A percentile compares a stretch with the other conserved stretches of the same genome.
These are phyloP conservation scores for Pyronema domesticum DNA, from an alignment of 495 filamentous ascomycete species.

Conservation along the genomic window DNA sequence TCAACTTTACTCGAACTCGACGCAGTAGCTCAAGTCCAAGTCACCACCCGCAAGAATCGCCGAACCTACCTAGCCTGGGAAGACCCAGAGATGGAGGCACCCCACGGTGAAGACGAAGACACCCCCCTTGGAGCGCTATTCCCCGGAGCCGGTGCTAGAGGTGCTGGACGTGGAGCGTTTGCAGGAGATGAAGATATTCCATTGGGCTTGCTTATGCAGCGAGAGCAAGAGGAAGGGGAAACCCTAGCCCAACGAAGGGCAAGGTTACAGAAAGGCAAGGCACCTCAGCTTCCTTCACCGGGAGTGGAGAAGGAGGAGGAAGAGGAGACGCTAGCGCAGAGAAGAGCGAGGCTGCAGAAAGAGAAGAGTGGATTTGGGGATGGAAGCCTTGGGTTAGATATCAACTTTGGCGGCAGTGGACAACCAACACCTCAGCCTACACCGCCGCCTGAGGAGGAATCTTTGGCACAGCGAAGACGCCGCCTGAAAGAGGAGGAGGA, in stretches of 20 bases:
- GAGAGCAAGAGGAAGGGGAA: slow-evolving; percentile 79
- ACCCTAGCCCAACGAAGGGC: slow-evolving; percentile 65
- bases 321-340: slow-evolving; percentile 62
- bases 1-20: slow-evolving; percentile 84
- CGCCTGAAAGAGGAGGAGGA: slow-evolving; percentile 60
- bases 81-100: slow-evolving; percentile 39
- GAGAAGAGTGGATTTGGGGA: slow-evolving; percentile 18
- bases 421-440: slow-evolving; percentile 16
- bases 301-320: slow-evolving; percentile 39
- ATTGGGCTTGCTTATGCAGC: slow-evolving; percentile 65
- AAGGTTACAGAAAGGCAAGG: slow-evolving; percentile 33
- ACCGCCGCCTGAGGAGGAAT: slow-evolving; percentile 54
- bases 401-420: neutral
- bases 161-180: slow-evolving; percentile 28
- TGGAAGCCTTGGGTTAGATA: neutral
- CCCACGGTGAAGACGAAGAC: slow-evolving; percentile 46
- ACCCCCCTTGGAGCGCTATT: slow-evolving; percentile 73
- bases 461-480: slow-evolving; percentile 66
- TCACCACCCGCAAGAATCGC: slow-evolving; percentile 51
- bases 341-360: slow-evolving; percentile 49
- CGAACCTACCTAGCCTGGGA: slow-evolving; percentile 84
- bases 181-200: slow-evolving; percentile 46
- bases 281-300: slow-evolving; percentile 15
- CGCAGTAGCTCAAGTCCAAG: slow-evolving; percentile 73
- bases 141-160: slow-evolving; percentile 27